Evolutionary conservation across 2,329 filamentous ascomycete genomes (phyloP).

Genomic region (Sphaerulina vaccinii): DNA sequence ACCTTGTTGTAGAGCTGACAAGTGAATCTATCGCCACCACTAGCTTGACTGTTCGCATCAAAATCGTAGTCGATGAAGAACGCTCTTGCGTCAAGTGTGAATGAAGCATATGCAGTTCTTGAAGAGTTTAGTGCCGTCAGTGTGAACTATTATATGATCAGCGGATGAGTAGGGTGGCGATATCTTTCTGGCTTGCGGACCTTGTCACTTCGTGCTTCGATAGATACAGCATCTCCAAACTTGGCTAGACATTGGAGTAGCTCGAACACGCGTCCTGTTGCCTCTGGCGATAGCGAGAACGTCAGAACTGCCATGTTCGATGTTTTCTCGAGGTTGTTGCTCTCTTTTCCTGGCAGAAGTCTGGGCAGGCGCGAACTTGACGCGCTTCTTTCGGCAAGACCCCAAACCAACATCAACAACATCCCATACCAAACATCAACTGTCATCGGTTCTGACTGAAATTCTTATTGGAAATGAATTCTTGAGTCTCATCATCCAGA

Average conservation of each 20-base stretch:
- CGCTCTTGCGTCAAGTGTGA: slow-evolving; percentile 63
- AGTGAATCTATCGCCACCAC: slow-evolving; percentile 56
- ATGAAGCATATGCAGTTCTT: slow-evolving; percentile 74
- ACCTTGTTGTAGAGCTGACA: slow-evolving; percentile 74
- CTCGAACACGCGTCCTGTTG: slow-evolving; percentile 68
- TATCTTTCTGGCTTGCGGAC: slow-evolving; percentile 43
- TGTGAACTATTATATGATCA: slow-evolving; percentile 56
- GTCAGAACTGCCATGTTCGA: slow-evolving; percentile 53
- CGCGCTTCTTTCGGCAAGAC: slow-evolving; percentile 13
- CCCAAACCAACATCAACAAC: slow-evolving; percentile 8
- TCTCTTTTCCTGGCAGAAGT: slow-evolving; percentile 1
- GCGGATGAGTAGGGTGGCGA: not conserved
- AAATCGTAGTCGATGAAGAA: slow-evolving; percentile 76
- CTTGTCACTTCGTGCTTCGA: slow-evolving; percentile 69
- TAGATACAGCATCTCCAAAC: slow-evolving; percentile 75
- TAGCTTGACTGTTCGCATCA: slow-evolving; percentile 31
- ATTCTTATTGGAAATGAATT: too few relatives aligned
- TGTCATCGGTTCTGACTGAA: not conserved
- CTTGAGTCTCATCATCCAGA: not conserved
- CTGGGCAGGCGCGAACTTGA: slow-evolving; percentile 7
- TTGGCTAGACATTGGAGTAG: slow-evolving; percentile 71
- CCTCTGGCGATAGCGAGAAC: slow-evolving; percentile 73
- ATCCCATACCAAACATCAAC: slow-evolving; percentile 7
- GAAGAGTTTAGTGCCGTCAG: slow-evolving; percentile 76
- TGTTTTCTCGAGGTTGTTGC: slow-evolving; percentile 9